These are phyloP conservation scores for Candida caryicola DNA, from an alignment of 805 yeast species.

Conservation along the genomic window DNA sequence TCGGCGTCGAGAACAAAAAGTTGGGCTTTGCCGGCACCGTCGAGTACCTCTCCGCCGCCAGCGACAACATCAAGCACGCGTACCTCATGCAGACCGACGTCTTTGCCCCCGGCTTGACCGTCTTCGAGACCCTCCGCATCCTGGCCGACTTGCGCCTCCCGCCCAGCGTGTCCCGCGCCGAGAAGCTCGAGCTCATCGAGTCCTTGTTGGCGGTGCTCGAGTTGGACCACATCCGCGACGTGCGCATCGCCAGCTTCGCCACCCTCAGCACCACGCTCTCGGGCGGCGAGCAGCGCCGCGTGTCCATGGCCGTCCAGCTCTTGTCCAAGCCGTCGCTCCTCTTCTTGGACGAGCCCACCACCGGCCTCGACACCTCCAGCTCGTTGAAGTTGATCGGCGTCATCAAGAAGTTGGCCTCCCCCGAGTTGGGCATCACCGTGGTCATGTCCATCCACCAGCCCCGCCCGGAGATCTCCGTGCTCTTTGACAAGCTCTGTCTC, in stretches of 20 bases:
- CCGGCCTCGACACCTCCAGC: conserved; percentile 79
- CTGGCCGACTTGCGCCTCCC: conserved; percentile 74
- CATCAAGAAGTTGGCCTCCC: conserved; percentile 46
- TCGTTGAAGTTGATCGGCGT: conserved; percentile 64
- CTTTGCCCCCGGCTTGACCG: conserved; percentile 67
- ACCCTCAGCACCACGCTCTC: conserved; percentile 59
- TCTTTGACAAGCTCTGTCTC: conserved; percentile 67
- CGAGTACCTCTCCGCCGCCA: conserved; percentile 18
- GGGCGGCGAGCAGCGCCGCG: conserved; percentile 81
- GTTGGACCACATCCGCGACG: conserved; percentile 59
- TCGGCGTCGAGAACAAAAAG: conserved; percentile 37
- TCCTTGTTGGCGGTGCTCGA: conserved; percentile 65
- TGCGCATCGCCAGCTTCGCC: conserved; percentile 51
- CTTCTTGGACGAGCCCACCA: conserved; percentile 85
- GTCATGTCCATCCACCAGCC: conserved; percentile 84
- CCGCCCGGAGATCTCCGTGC: conserved; percentile 65
- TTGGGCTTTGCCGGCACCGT: conserved; percentile 44
- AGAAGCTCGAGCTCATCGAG: conserved; percentile 50
- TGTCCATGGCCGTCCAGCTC: conserved; percentile 75
- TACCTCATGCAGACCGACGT: conserved; percentile 77
- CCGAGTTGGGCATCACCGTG: conserved; percentile 63
- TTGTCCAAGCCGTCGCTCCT: conserved; percentile 72
- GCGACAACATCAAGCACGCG: conserved; percentile 38
- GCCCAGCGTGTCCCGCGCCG: conserved; percentile 36
- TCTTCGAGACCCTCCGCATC: conserved; percentile 63